Conservation (phyloP, 1,139 yeast species). For the Debaryomyces psychrophilus region DNA sequence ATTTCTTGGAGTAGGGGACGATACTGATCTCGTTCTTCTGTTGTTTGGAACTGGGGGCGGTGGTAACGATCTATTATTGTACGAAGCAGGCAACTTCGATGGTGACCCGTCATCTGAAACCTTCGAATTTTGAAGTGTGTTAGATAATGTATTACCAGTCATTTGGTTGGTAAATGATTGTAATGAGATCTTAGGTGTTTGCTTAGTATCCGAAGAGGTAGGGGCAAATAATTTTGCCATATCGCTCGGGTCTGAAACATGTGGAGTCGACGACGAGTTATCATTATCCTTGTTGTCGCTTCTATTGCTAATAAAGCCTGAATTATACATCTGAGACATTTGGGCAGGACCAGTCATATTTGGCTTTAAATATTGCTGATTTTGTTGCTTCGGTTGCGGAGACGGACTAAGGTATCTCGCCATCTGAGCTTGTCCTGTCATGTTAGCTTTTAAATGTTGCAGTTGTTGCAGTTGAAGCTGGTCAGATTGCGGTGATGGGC, state of each 20-base stretch:
- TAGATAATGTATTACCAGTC: slow-evolving; percentile 47
- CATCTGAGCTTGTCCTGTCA: slow-evolving; percentile 62
- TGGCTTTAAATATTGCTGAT: slow-evolving; percentile 38
- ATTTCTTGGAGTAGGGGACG: slow-evolving; percentile 47
- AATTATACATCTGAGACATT: slow-evolving; percentile 30
- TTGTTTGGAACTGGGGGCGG: slow-evolving; percentile 45
- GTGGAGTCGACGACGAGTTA: slow-evolving; percentile 31
- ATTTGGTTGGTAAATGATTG: slow-evolving; percentile 49
- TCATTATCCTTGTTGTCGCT: background rate
- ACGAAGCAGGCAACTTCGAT: slow-evolving; percentile 28
- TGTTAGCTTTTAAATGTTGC: slow-evolving; percentile 46
- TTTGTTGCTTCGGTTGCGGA: slow-evolving; percentile 2
- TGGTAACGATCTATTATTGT: slow-evolving; percentile 32
- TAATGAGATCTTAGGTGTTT: slow-evolving; percentile 35
- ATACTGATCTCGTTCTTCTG: slow-evolving; percentile 43
- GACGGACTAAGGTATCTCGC: slow-evolving; percentile 15
- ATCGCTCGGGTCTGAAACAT: slow-evolving; percentile 43
- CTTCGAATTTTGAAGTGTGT: slow-evolving; percentile 39
- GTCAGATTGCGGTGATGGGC: slow-evolving; percentile 28
- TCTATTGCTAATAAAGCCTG: slow-evolving; percentile 4
- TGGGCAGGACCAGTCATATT: slow-evolving; percentile 63
- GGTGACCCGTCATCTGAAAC: slow-evolving; percentile 24
- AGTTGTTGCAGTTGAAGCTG: background rate
- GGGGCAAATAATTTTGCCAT: slow-evolving; percentile 41
- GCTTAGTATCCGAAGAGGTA: slow-evolving; percentile 9